These are phyloP conservation scores for Pestalotiopsis fici DNA, from an alignment of 2,329 filamentous ascomycete species.

Conservation along the genomic window DNA sequence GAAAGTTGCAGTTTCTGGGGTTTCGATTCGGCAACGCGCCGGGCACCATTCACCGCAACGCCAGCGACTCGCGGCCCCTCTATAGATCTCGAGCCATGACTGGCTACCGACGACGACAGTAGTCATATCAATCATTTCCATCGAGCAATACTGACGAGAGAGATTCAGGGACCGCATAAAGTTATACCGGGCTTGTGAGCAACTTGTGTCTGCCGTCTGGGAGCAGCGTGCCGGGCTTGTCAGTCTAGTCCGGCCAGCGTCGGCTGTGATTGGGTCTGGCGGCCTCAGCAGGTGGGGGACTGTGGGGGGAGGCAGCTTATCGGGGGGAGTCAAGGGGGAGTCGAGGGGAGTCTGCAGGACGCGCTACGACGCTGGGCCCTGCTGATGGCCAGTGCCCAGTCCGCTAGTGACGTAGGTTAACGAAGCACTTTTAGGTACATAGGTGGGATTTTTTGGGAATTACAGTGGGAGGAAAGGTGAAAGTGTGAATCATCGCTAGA, in stretches of 20 bases:
- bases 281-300: neutral
- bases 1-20: neutral
- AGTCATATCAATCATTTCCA: neutral
- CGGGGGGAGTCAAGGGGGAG: neutral
- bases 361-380: neutral
- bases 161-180: neutral
- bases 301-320: neutral
- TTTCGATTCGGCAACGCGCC: too few relatives aligned
- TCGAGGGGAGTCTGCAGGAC: neutral
- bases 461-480: neutral
- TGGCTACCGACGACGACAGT: neutral
- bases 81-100: neutral
- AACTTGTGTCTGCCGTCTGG: neutral
- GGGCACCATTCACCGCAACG: too few relatives aligned
- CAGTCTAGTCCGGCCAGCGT: neutral
- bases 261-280: neutral
- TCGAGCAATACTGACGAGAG: constrained; percentile 2
- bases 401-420: constrained; percentile 4
- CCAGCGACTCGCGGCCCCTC: neutral
- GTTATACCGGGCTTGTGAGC: neutral
- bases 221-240: neutral
- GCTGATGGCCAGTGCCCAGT: neutral
- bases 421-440: neutral
- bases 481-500: neutral
- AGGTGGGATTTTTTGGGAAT: neutral